Evolutionary conservation across 1,139 yeast species (phyloP).

Genomic region (Saccharomyces pastorianus): DNA sequence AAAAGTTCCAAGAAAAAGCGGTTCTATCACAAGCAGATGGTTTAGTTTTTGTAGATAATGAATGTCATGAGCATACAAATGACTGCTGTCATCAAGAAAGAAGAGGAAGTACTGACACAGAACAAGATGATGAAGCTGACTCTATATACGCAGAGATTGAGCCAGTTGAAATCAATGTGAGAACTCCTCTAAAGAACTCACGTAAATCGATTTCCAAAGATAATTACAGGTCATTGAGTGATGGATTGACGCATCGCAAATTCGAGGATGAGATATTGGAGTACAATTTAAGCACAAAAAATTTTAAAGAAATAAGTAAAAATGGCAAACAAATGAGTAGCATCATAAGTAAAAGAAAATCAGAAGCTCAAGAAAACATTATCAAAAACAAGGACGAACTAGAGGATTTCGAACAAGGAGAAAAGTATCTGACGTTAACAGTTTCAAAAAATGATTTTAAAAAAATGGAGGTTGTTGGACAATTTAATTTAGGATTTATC

Average conservation of each 20-base stretch:
- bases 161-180: constrained; percentile 12
- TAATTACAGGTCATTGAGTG: not conserved
- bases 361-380: not conserved
- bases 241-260: not conserved
- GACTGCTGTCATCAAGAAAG: not conserved
- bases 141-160: constrained; percentile 3
- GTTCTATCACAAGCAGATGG: constrained; percentile 12
- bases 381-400: constrained; percentile 18
- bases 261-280: not conserved
- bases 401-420: constrained; percentile 44
- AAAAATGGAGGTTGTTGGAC: constrained; percentile 76
- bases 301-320: not conserved
- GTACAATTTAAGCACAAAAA: not conserved
- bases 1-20: constrained; percentile 14
- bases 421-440: constrained; percentile 44
- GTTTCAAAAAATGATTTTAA: constrained; percentile 58
- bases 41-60: constrained; percentile 11
- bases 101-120: not conserved
- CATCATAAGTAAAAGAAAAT: constrained; percentile 2
- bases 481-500: constrained; percentile 86
- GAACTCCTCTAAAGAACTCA: constrained; percentile 2
- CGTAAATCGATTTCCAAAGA: not conserved
- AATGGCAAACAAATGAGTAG: not conserved
- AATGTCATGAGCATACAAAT: not conserved
- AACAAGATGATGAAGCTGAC: not conserved